Conservation (phyloP, 768 basidiomycete species). For the Clitopilus passeckerianus region DNA sequence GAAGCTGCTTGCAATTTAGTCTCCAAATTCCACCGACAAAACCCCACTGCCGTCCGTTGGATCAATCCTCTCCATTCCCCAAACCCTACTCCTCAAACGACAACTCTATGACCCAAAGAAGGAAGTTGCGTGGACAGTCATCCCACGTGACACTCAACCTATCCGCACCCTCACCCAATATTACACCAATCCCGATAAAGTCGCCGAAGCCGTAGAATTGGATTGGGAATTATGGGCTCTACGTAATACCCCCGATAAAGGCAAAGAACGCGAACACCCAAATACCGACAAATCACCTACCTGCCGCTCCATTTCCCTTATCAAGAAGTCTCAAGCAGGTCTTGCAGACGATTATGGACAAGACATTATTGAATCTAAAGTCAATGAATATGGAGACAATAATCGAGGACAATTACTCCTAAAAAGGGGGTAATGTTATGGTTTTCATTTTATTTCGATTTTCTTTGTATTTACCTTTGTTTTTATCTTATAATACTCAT, state of each 20-base stretch:
- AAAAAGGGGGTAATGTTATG: neutral
- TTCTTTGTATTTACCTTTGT: neutral
- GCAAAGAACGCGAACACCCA: neutral
- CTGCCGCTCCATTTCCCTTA: neutral
- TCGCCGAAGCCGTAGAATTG: neutral
- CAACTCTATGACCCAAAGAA: neutral
- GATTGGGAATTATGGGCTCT: neutral
- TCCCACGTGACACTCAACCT: neutral
- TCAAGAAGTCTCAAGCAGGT: neutral
- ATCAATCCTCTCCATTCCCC: neutral
- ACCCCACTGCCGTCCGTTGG: neutral
- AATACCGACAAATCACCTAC: neutral
- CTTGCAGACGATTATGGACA: neutral
- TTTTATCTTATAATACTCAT: neutral
- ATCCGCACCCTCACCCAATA: neutral
- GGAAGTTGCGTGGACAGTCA: neutral
- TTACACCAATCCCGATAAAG: neutral
- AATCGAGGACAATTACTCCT: neutral
- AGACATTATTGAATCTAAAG: neutral
- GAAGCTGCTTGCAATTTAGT: neutral
- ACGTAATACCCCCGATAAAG: neutral
- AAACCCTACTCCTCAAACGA: neutral
- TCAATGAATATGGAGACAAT: neutral
- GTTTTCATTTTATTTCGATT: neutral
- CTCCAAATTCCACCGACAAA: neutral